A percentile compares a stretch with the other conserved stretches of the same genome.
These are phyloP conservation scores for Starmerella tilneyi DNA, from an alignment of 805 yeast species.

Conservation along the genomic window DNA sequence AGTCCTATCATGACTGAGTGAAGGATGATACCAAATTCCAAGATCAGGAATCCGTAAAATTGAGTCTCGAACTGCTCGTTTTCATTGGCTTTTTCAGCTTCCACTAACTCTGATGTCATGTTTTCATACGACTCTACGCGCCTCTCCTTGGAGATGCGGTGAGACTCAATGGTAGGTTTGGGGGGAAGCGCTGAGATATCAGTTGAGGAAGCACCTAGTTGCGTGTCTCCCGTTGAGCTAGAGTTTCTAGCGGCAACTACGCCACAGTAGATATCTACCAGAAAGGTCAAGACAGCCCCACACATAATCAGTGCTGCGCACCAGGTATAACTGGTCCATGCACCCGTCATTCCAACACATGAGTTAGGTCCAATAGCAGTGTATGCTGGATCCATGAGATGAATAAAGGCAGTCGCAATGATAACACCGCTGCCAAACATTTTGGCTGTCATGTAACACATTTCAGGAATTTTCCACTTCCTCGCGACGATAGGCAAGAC, in stretches of 20 bases:
- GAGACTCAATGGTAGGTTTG: too few relatives aligned
- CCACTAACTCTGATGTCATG: neutral
- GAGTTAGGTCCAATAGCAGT: conserved; percentile 29
- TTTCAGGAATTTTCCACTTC: conserved; percentile 27
- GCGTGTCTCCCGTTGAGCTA: conserved; percentile 11
- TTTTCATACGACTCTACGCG: neutral
- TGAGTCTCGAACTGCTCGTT: conserved; percentile 28
- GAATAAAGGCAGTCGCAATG: conserved; percentile 65
- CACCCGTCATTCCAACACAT: conserved; percentile 38
- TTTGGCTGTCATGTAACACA: conserved; percentile 30
- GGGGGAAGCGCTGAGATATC: too few relatives aligned
- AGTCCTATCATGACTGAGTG: conserved; percentile 69
- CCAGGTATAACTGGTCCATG: conserved; percentile 48
- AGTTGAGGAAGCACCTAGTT: too few relatives aligned
- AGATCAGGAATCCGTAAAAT: conserved; percentile 41
- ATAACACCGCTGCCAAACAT: conserved; percentile 71
- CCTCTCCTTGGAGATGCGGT: too few relatives aligned
- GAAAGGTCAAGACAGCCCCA: conserved; percentile 38
- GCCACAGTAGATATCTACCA: conserved; percentile 41
- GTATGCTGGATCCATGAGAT: conserved; percentile 40
- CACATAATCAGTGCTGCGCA: conserved; percentile 45
- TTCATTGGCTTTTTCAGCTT: conserved; percentile 20
- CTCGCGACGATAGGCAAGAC: conserved; percentile 27
- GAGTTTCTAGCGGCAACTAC: conserved; percentile 30
- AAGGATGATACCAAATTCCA: conserved; percentile 65